Evolutionary conservation across 495 filamentous ascomycete species (phyloP).

Genomic region (Penicillium manginii): DNA sequence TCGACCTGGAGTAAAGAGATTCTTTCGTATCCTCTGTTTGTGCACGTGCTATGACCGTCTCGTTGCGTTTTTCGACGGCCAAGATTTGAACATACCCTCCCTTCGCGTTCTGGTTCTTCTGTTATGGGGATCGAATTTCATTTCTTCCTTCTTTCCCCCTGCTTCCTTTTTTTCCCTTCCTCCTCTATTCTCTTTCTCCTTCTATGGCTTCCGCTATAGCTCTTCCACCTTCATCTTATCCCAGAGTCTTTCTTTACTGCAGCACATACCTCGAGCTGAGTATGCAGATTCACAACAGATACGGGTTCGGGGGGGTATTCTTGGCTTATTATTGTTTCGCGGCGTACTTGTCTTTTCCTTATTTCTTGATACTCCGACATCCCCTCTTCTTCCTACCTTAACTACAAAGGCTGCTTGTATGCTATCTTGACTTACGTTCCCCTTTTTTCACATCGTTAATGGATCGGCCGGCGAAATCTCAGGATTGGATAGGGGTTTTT

Average conservation of each 20-base stretch:
- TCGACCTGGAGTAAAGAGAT: slow-evolving; percentile 41
- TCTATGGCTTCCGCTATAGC: not conserved
- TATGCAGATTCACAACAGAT: not conserved
- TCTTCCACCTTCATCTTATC: not conserved
- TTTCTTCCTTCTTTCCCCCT: slow-evolving; percentile 5
- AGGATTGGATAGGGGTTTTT: slow-evolving; percentile 3
- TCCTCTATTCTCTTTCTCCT: not conserved
- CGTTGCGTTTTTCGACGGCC: slow-evolving; percentile 24
- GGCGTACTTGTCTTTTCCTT: not conserved
- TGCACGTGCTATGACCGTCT: slow-evolving; percentile 39
- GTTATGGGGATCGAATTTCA: not conserved
- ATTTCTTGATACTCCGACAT: not conserved
- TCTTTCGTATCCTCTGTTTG: slow-evolving; percentile 11
- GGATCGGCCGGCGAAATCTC: slow-evolving; percentile 3
- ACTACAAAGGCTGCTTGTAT: not conserved
- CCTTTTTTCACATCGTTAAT: slow-evolving; percentile 2
- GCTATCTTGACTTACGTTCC: not conserved
- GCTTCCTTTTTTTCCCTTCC: slow-evolving; percentile 3
- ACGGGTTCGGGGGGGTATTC: not conserved
- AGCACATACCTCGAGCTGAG: slow-evolving; percentile 1
- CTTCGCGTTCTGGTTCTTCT: slow-evolving; percentile 16
- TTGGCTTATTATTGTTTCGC: slow-evolving; percentile 2
- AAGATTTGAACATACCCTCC: slow-evolving; percentile 37
- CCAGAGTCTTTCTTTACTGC: not conserved
- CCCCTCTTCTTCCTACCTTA: not conserved